These are phyloP conservation scores for Hypomyces perniciosus DNA, from an alignment of 2,329 filamentous ascomycete genomes.

Conservation along the genomic window DNA sequence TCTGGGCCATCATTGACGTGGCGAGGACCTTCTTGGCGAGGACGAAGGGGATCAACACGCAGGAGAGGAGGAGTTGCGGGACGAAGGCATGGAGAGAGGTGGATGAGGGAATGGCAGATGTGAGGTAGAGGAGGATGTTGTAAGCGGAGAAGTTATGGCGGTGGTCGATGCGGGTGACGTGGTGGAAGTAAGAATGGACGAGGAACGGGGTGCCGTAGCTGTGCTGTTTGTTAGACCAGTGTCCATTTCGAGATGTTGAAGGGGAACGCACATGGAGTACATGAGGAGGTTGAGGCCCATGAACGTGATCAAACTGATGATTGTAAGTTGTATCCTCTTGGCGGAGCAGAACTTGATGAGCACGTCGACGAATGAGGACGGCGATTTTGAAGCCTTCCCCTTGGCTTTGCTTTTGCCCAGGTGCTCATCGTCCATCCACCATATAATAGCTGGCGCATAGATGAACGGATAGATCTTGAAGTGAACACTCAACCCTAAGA, in stretches of 20 bases:
- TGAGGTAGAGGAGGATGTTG: constrained; percentile 83
- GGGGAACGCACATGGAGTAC: constrained; percentile 59
- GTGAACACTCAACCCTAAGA: constrained; percentile 82
- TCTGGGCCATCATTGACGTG: constrained; percentile 85
- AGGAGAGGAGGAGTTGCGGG: constrained; percentile 77
- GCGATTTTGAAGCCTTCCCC: neutral
- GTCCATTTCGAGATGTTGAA: neutral
- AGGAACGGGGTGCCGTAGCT: constrained; percentile 78
- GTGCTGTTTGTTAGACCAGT: constrained; percentile 11
- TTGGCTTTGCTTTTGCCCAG: constrained; percentile 24
- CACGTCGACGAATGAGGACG: constrained; percentile 18
- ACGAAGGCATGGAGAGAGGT: constrained; percentile 61
- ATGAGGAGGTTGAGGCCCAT: constrained; percentile 67
- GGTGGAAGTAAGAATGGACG: constrained; percentile 86
- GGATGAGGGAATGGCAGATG: constrained; percentile 54
- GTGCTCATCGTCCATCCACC: constrained; percentile 65
- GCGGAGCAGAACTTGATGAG: constrained; percentile 43
- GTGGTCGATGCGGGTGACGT: constrained; percentile 88
- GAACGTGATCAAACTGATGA: constrained; percentile 68
- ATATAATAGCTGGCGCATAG: constrained; percentile 75
- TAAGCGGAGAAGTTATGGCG: constrained; percentile 98
- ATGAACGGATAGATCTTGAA: constrained; percentile 99
- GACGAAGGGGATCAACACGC: constrained; percentile 66
- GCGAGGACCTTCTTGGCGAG: constrained; percentile 78
- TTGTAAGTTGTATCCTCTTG: constrained; percentile 50